Base-by-base conservation (phyloP, 441 rosid species). In the Jatropha multifida region DNA sequence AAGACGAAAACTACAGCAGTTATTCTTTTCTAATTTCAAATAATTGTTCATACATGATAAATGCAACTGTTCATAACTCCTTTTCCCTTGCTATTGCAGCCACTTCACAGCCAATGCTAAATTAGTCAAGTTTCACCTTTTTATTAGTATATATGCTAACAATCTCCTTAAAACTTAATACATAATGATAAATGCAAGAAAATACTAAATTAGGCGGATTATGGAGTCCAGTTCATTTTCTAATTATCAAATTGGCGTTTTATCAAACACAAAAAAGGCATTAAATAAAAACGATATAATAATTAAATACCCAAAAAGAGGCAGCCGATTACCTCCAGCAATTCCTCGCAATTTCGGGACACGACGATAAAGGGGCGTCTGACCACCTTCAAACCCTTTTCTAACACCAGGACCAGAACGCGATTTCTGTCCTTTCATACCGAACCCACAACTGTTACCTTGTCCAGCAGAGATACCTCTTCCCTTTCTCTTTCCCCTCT, bases 391-490 rank as follows among this genome's bases (percentile, higher is more conserved):
- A 48, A 95, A 95, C 0, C 95, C 99, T 83, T 82, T 90, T 81
- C 85, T 87, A 59, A 90, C 89, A 18, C 99, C 99, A 17, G 94
- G 98, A 70, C 99, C 99, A 0, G 98, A 90, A 74, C 96, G 83
- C 15, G 99, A 92, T 71, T 95, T 93, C 87, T 95, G 98, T 20
- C 98, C 98, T 81, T 97, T 88, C 99, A 93, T 92, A 17, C 99
- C 99, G 73, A 92, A 93, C 72, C 99, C 99, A 76, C 97, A 93
- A 81, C 99, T 95, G 20, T 86, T 86, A 4, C 98, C 96, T 83
- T 95, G 99, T 2, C 98, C 98, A 4, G 99, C 97, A 4, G 98
- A 77, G 23, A 87, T 86, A 68, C 97, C 99, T 84, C 99, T 86
- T 7, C 98, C 99, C 84, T 95, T 92, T 81, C 98, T 88, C 92